A percentile compares a stretch with the other conserved stretches of the same genome.
These are phyloP conservation scores for Hyparrhenia diplandra DNA, from an alignment of 176 grass and related monocot genomes.

Conservation along the genomic window DNA sequence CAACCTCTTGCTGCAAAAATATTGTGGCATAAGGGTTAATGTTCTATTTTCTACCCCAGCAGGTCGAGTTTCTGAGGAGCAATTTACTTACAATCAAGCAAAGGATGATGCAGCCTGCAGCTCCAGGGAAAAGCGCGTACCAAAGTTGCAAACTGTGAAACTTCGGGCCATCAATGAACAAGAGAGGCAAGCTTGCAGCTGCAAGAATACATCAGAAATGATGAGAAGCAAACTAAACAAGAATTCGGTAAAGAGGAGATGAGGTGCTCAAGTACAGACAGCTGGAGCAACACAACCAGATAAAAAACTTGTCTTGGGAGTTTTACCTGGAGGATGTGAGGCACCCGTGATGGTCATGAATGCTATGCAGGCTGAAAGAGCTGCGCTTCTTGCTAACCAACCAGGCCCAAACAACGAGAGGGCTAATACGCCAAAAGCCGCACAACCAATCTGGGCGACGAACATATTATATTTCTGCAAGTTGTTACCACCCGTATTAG, in stretches of 20 bases:
- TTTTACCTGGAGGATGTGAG: slow-evolving; percentile 81
- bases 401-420: slow-evolving; percentile 83
- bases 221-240: not conserved
- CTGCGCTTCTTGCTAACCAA: slow-evolving; percentile 76
- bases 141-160: slow-evolving; percentile 78
- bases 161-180: slow-evolving; percentile 84
- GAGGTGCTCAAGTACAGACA: not conserved
- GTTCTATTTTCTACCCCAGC: not conserved
- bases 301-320: not conserved
- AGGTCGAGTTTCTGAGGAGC: too few relatives aligned
- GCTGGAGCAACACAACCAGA: not conserved
- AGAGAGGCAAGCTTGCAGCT: slow-evolving; percentile 92
- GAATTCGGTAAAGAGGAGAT: not conserved
- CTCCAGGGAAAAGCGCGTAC: slow-evolving; percentile 91
- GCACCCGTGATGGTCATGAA: slow-evolving; percentile 84
- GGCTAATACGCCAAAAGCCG: slow-evolving; percentile 72
- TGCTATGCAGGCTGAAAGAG: slow-evolving; percentile 84
- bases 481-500: slow-evolving; percentile 27
- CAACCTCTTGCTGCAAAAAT: slow-evolving; percentile 88
- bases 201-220: slow-evolving; percentile 15
- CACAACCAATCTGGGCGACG: slow-evolving; percentile 78
- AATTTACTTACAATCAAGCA: slow-evolving; percentile 96
- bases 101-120: slow-evolving; percentile 68
- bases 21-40: slow-evolving; percentile 17
- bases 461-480: slow-evolving; percentile 98